Conservation (phyloP, 2,329 filamentous ascomycete species). For the Paradendryphiella salina region DNA sequence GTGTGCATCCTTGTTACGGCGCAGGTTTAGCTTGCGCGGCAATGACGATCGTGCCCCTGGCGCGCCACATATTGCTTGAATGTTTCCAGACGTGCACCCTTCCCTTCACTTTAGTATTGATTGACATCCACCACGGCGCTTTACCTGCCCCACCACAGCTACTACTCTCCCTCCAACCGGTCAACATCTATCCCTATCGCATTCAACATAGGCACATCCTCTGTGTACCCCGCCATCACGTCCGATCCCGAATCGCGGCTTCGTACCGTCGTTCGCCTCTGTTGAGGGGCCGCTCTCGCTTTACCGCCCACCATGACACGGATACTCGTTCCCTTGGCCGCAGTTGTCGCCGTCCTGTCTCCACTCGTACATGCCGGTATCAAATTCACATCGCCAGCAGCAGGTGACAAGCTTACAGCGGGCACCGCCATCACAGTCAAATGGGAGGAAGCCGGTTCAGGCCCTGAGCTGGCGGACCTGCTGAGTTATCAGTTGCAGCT, state of each 20-base stretch:
- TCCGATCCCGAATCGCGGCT: too few species aligned
- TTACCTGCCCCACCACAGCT: conserved; percentile 2
- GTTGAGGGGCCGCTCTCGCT: conserved; percentile 17
- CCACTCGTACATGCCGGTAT: conserved; percentile 56
- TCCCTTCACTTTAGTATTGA: conserved; percentile 8
- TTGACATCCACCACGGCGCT: not conserved
- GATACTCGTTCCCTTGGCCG: conserved; percentile 30
- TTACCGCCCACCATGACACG: conserved; percentile 32
- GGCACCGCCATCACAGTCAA: conserved; percentile 57
- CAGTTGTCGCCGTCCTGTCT: conserved; percentile 46
- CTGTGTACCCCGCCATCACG: too few species aligned
- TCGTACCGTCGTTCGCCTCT: too few species aligned
- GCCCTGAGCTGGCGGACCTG: conserved; percentile 56
- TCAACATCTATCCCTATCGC: not conserved
- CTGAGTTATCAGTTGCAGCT: conserved; percentile 62
- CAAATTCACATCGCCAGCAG: conserved; percentile 57
- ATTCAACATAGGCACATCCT: not conserved
- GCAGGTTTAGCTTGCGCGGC: conserved; percentile 26
- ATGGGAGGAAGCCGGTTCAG: conserved; percentile 60
- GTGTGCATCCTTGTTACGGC: conserved; percentile 22
- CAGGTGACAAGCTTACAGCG: conserved; percentile 55
- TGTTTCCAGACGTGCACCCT: conserved; percentile 18
- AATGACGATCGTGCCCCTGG: conserved; percentile 33
- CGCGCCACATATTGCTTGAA: conserved; percentile 27
- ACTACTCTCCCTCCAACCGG: not conserved